Evolutionary conservation across 2,329 filamentous ascomycete species (phyloP), one percentile per base, ranked within the genome.

Genomic region (Xylaria sp.): DNA sequence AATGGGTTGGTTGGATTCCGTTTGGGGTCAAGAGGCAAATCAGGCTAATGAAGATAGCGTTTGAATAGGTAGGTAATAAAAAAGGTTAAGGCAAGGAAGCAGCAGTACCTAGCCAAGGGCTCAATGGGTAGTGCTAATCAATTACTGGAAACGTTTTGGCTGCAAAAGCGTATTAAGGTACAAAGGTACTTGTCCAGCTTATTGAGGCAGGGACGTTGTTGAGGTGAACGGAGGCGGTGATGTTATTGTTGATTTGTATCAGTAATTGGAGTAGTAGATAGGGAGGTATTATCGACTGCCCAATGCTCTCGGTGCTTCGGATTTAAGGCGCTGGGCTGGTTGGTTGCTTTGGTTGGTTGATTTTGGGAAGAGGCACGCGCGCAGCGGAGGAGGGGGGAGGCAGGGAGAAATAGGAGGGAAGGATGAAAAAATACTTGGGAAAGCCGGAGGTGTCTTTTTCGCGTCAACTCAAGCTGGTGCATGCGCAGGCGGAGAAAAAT

Each of bases 351-450:
- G 59, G 28, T 31, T 54, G 63, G 59, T 59, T n/a, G n/a, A n/a
- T n/a, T n/a, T 46, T 56, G 54, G 55, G 67, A 60, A 61, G 59
- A 57, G 58, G 57, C 72, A 68, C 63, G 63, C 56, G 61, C 59
- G 49, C 53, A 57, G 60, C 59, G 54, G 60, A 67, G 65, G 52
- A 57, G 65, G 64, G 60, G 65, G 61, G 65, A 65, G 62, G 63
- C 63, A 73, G 73, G 69, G 72, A 72, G 71, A 73, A 74, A 75
- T 72, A 75, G 70, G 69, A 73, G 71, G 68, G 72, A 72, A 72
- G 71, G 71, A 72, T 74, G 72, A 71, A 72, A 73, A 74, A 74
- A 74, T 73, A 73, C 71, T 62, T 72, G 69, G 72, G 73, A 73
- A 74, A 72, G 71, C 51, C 67, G 72, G 72, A 73, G 67, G 69